Evolutionary conservation across 2,329 filamentous ascomycete genomes (phyloP).

Genomic region (Amauroascus verrucosus): DNA sequence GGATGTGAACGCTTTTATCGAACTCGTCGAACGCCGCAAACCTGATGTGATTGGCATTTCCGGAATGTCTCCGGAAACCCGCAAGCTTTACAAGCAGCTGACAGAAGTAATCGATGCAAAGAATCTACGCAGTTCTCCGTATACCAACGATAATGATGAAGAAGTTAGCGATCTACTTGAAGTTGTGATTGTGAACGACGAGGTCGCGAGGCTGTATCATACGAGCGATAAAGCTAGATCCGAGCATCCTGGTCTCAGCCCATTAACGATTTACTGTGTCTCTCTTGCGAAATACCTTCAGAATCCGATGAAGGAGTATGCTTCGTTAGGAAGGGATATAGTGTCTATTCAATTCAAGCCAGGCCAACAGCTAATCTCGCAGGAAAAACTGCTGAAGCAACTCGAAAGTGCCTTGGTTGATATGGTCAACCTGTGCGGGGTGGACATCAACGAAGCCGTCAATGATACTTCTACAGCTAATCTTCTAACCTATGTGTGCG

Average conservation of each 20-base stretch:
- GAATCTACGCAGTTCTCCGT: conserved; percentile 68
- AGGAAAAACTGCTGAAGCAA: conserved; percentile 75
- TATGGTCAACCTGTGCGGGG: conserved; percentile 92
- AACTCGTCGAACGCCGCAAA: conserved; percentile 65
- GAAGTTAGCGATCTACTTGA: conserved; percentile 71
- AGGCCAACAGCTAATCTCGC: conserved; percentile 76
- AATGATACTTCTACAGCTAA: conserved; percentile 72
- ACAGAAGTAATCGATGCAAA: conserved; percentile 68
- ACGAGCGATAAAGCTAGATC: conserved; percentile 67
- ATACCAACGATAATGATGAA: conserved; percentile 69
- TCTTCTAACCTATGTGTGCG: conserved; percentile 80
- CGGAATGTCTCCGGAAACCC: conserved; percentile 77
- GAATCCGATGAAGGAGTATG: conserved; percentile 93
- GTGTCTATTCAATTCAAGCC: conserved; percentile 78
- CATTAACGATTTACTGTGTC: conserved; percentile 79
- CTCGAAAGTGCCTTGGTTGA: conserved; percentile 97
- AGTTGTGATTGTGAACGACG: conserved; percentile 86
- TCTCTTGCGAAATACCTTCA: conserved; percentile 85
- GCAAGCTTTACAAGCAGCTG: conserved; percentile 71
- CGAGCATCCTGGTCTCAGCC: conserved; percentile 71
- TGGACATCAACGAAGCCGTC: conserved; percentile 89
- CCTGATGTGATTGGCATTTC: conserved; percentile 87
- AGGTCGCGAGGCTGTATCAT: conserved; percentile 93
- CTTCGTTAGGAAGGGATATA: conserved; percentile 79
- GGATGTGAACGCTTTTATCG: conserved; percentile 60